These are phyloP conservation scores for Puya raimondii DNA, from an alignment of 176 grass and related monocot species.

Conservation along the genomic window DNA sequence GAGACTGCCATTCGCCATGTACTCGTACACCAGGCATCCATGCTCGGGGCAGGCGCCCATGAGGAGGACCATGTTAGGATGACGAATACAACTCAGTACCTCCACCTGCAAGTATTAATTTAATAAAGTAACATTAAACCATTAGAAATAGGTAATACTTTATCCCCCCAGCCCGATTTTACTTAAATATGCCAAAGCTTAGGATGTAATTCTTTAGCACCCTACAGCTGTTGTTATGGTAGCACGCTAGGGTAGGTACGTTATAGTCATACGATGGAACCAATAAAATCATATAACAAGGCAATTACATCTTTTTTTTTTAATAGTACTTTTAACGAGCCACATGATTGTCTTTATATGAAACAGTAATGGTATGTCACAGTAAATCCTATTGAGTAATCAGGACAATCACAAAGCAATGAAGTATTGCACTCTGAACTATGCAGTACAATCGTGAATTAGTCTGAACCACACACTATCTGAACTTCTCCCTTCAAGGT, in stretches of 20 bases:
- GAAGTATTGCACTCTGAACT: too few relatives aligned
- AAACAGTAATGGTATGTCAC: too few relatives aligned
- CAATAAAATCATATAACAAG: too few relatives aligned
- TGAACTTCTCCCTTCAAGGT: neutral
- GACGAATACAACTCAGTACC: slow-evolving; percentile 60
- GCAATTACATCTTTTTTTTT: too few relatives aligned
- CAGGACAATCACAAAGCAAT: too few relatives aligned
- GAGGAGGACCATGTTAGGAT: slow-evolving; percentile 84
- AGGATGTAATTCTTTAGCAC: too few relatives aligned
- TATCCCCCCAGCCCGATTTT: neutral
- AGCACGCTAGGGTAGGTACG: too few relatives aligned
- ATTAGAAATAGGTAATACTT: neutral
- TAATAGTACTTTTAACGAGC: too few relatives aligned
- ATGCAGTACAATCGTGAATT: neutral
- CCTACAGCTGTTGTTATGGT: too few relatives aligned
- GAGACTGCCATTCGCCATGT: slow-evolving; percentile 76
- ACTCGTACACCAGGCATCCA: slow-evolving; percentile 77
- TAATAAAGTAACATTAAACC: neutral
- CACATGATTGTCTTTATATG: too few relatives aligned
- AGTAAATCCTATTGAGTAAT: too few relatives aligned
- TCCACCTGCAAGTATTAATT: slow-evolving; percentile 44
- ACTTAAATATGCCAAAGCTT: neutral
- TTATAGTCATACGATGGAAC: too few relatives aligned
- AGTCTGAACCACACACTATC: neutral
- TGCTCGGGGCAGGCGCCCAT: slow-evolving; percentile 78